Base-by-base conservation (phyloP, 805 yeast genomes). In the Tetrapisispora iriomotensis region DNA sequence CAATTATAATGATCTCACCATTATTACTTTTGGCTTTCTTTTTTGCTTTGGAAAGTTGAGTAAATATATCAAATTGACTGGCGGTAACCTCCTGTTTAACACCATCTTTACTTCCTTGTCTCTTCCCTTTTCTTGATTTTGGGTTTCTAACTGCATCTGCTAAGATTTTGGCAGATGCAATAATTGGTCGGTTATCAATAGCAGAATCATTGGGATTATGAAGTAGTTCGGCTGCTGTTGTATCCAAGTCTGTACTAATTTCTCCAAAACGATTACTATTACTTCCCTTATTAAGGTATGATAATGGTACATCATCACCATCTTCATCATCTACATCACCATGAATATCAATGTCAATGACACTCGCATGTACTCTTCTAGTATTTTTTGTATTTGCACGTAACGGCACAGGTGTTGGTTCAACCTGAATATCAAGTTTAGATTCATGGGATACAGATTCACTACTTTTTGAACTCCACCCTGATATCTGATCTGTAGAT, bases 211-310 rank as follows among this genome's bases (percentile, higher is more conserved):
- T 39, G 1, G 62, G 61, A 43, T 59, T 39, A 42, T 59, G 62
- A 18, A 59, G 37, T n/a, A 59, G 38, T 38, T 59, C 61, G 4
- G 60, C 61, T 3, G 64, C 64, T 1, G 64, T 59, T 7, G 54
- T 49, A 28, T 59, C 51, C 18, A 15, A 7, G 9, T 8, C 6
- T 8, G 26, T 15, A 13, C 18, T 9, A 10, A 15, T 18, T 13
- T 26, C 26, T 4, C 12, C 7, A 6, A 8, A 18, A 3, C 17
- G 9, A 19, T 18, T 23, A 18, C 23, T 18, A 3, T n/a, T 10
- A n/a, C 26, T 17, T 24, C 13, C 29, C 4, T 19, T 20, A 6
- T 34, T 25, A 8, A 18, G 25, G n/a, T 5, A 10, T 26, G 38
- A 17, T 6, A 34, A 19, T 18, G 39, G 34, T n/a, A 18, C n/a